These are phyloP conservation scores for Oryza australiensis DNA, from an alignment of 176 grass and related monocot genomes.

Conservation along the genomic window DNA sequence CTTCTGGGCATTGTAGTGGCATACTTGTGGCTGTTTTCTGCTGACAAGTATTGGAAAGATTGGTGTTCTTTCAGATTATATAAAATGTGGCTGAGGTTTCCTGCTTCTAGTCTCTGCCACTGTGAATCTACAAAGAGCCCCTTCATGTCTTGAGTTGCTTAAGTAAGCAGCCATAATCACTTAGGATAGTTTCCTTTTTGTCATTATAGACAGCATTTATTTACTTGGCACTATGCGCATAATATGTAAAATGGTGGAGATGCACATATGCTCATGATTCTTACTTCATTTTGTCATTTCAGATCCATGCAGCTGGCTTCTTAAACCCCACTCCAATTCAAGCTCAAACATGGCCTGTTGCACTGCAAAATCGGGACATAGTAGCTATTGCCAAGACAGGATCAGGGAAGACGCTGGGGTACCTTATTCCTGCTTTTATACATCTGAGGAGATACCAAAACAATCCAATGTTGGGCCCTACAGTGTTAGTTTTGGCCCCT, in stretches of 20 bases:
- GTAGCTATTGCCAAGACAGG: slow-evolving; percentile 98
- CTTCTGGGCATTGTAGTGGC: slow-evolving; percentile 52
- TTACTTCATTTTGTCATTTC: slow-evolving; percentile 36
- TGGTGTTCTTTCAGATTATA: slow-evolving; percentile 71
- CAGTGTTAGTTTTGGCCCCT: slow-evolving; percentile 86
- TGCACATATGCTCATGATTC: slow-evolving; percentile 14
- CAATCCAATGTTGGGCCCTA: slow-evolving; percentile 81
- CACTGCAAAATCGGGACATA: slow-evolving; percentile 85
- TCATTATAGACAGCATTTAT: slow-evolving; percentile 15
- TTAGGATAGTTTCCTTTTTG: slow-evolving; percentile 63
- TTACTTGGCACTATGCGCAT: not conserved
- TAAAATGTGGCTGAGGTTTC: slow-evolving; percentile 76
- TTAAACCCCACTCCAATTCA: slow-evolving; percentile 88
- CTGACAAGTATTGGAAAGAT: slow-evolving; percentile 73
- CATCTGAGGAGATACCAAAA: slow-evolving; percentile 77
- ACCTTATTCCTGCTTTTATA: slow-evolving; percentile 98
- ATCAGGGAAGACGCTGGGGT: slow-evolving; percentile 93
- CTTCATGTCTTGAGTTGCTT: slow-evolving; percentile 72
- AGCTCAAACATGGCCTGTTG: slow-evolving; percentile 97
- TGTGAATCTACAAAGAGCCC: slow-evolving; percentile 63
- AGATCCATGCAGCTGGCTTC: slow-evolving; percentile 87
- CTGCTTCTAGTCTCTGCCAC: slow-evolving; percentile 84
- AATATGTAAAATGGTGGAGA: not conserved
- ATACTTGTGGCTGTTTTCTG: slow-evolving; percentile 68
- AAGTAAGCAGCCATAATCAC: slow-evolving; percentile 87